These are phyloP conservation scores for Scutellaria baicalensis DNA, from an alignment of 257 asterid species.

Conservation along the genomic window DNA sequence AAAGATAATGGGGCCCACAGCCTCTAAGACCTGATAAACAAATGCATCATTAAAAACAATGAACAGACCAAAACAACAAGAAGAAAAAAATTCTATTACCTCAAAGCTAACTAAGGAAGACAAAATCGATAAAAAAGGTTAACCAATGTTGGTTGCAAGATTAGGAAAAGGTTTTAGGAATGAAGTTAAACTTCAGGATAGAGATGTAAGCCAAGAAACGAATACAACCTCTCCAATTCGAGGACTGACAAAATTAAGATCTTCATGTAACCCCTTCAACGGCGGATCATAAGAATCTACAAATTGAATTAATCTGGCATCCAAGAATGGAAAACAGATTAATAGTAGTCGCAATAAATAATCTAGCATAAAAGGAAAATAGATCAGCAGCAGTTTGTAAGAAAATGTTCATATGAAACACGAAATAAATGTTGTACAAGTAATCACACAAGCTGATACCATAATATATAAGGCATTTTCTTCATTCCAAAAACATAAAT, in stretches of 20 bases:
- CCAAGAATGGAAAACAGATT: slow-evolving; percentile 16
- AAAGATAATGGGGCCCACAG: slow-evolving; percentile 93
- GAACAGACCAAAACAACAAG: slow-evolving; percentile 1
- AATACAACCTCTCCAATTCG: slow-evolving; percentile 91
- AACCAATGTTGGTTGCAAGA: background rate
- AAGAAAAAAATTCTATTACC: background rate
- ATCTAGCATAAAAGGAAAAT: slow-evolving; percentile 7
- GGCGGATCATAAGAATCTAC: slow-evolving; percentile 97
- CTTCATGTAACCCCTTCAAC: slow-evolving; percentile 96
- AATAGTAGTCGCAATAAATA: slow-evolving; percentile 20
- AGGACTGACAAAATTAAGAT: slow-evolving; percentile 97
- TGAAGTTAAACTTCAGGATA: slow-evolving; percentile 3
- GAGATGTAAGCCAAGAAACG: slow-evolving; percentile 10
- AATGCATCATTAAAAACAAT: slow-evolving; percentile 9
- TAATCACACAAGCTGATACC: background rate
- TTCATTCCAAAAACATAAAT: background rate
- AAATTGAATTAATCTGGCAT: slow-evolving; percentile 80
- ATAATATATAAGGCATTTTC: background rate
- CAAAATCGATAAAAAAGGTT: background rate
- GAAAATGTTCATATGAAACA: background rate
- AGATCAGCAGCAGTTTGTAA: slow-evolving; percentile 20
- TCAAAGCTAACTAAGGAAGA: slow-evolving; percentile 6
- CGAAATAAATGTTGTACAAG: background rate
- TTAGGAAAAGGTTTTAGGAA: background rate
- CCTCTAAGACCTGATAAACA: slow-evolving; percentile 79